Evolutionary conservation across 140 eudicot genomes (phyloP), one percentile per base, ranked within the genome.

Genomic region (Stevia rebaudiana): DNA sequence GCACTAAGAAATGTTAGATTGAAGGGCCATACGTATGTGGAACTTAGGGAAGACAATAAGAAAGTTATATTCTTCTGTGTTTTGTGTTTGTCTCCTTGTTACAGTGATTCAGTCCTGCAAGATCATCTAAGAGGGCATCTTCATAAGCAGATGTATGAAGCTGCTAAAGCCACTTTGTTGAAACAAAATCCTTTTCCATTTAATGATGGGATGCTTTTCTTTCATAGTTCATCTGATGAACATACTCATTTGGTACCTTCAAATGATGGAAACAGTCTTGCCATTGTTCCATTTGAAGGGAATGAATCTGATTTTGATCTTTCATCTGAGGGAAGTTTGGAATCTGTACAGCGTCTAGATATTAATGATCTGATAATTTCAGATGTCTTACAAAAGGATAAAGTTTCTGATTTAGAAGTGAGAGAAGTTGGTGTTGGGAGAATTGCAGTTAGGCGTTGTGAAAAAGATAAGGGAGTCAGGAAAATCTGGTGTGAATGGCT

Each of bases 401-500:
- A 75, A 61, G 61, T 83, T 64, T 83, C 88, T 69, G 87, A 81
- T 57, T 70, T 92, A 37, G 77, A 74, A 18, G 96, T 81, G 77
- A 81, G 65, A 41, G 67, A 69, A 39, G 61, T 83, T 16, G 98
- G 98, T 23, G 78, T 77, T 65, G 98, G 90, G 4, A 71, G 68
- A 67, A 85, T 92, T 66, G 73, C 84, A 47, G 82, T 87, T 60
- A 81, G 89, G 74, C 61, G 57, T 25, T 25, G 17, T 24, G 80
- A 79, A 71, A 76, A 71, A 69, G 96, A 78, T 19, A 87, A 74
- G 36, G 82, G 74, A 28, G 78, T 92, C 44, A 72, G 44, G 36
- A 77, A 76, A 68, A 81, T 92, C 46, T 92, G 98, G 98, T 85
- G 95, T 63, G 96, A 92, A 46, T 92, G 98, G 98, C 70, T 92